Percentiles rank a stretch among this genome's conserved stretches.
These are phyloP conservation scores for Phytophthora tentaculata DNA, from an alignment of 352 stramenopile species.

Conservation along the genomic window DNA sequence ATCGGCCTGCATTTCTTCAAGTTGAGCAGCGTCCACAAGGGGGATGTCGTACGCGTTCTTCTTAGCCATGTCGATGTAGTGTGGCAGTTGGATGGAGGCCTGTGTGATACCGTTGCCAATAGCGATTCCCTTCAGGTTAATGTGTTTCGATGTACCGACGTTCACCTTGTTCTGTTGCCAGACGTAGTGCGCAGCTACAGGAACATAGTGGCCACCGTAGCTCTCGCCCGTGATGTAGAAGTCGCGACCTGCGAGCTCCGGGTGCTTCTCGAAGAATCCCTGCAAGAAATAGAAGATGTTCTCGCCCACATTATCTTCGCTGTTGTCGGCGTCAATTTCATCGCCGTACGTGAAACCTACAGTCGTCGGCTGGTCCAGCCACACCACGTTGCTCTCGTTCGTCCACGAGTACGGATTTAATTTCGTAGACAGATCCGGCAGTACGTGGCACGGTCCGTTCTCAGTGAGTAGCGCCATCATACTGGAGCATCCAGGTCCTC, in stretches of 20 bases:
- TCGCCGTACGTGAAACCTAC: slow-evolving; percentile 64
- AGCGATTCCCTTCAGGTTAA: slow-evolving; percentile 59
- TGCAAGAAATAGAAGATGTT: slow-evolving; percentile 80
- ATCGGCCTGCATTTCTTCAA: slow-evolving; percentile 47
- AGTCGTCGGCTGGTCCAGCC: slow-evolving; percentile 68
- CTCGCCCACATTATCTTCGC: slow-evolving; percentile 59
- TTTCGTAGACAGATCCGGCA: slow-evolving; percentile 50
- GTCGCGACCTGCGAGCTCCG: slow-evolving; percentile 53
- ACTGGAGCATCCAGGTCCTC: slow-evolving; percentile 64
- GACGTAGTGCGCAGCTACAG: slow-evolving; percentile 61
- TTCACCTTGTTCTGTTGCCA: slow-evolving; percentile 54
- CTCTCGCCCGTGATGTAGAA: slow-evolving; percentile 80
- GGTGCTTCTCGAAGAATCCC: slow-evolving; percentile 66
- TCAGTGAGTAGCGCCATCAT: slow-evolving; percentile 68
- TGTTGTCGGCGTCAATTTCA: slow-evolving; percentile 43
- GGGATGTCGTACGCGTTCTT: slow-evolving; percentile 73
- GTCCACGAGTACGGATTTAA: slow-evolving; percentile 72
- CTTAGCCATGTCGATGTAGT: slow-evolving; percentile 55
- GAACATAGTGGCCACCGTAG: slow-evolving; percentile 75
- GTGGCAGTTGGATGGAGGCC: slow-evolving; percentile 46
- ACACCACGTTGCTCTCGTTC: slow-evolving; percentile 69
- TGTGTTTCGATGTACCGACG: slow-evolving; percentile 18
- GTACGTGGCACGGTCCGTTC: slow-evolving; percentile 69
- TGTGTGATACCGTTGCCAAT: slow-evolving; percentile 65
- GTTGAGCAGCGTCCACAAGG: slow-evolving; percentile 45